phyloP scores from a whole-genome alignment of 371 early-diverging fungal species.

The Mortierella polycephala region DNA sequence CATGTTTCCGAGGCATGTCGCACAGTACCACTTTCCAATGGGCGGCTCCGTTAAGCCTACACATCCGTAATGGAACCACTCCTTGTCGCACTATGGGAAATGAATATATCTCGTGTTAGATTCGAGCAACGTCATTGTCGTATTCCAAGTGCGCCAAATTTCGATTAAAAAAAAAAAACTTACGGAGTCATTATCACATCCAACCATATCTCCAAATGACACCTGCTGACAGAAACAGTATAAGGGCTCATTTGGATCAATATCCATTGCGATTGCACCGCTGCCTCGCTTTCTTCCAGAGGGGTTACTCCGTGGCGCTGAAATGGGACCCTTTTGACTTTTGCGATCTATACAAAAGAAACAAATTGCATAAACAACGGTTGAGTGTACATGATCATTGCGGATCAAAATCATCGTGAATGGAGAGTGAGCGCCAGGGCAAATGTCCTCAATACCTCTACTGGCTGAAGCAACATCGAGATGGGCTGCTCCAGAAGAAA shows the following conservation, averaged over 20 bases:
- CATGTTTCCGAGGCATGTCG: slow-evolving; percentile 71
- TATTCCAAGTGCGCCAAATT: background rate
- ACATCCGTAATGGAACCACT: slow-evolving; percentile 98
- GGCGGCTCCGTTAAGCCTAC: slow-evolving; percentile 88
- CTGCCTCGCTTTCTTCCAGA: slow-evolving; percentile 41
- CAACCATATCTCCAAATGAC: slow-evolving; percentile 97
- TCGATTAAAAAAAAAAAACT: slow-evolving; percentile 20
- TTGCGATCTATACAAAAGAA: slow-evolving; percentile 29
- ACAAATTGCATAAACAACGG: background rate
- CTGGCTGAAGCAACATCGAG: slow-evolving; percentile 27
- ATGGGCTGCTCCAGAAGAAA: slow-evolving; percentile 11
- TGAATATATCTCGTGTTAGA: background rate
- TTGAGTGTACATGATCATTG: background rate
- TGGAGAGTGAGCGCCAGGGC: background rate
- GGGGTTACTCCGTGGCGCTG: slow-evolving; percentile 44
- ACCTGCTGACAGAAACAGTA: slow-evolving; percentile 97
- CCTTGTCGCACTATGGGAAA: slow-evolving; percentile 78
- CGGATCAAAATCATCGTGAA: background rate
- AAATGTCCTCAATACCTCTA: slow-evolving; percentile 27
- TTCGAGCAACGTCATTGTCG: background rate
- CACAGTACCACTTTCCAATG: slow-evolving; percentile 94
- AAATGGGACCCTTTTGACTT: slow-evolving; percentile 46
- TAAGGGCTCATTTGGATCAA: slow-evolving; percentile 95
- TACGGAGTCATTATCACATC: slow-evolving; percentile 92
- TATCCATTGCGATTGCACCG: slow-evolving; percentile 61